Evolutionary conservation across 2,329 filamentous ascomycete species (phyloP).

Genomic region (Aspergillus pseudotamarii): DNA sequence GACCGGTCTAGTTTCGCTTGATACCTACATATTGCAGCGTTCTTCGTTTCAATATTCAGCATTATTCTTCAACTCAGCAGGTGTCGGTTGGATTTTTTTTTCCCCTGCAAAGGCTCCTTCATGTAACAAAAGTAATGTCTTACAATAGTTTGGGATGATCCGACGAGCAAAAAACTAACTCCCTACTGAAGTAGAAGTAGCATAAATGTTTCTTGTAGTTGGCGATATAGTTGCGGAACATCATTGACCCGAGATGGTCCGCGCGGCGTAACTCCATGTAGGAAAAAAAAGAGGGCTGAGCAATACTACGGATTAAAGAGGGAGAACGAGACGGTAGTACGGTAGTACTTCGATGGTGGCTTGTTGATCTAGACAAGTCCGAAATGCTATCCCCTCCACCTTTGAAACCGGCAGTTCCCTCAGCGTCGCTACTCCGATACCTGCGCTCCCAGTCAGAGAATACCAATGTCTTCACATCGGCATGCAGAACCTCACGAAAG

Average conservation of each 20-base stretch:
- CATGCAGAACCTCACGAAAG: constrained; percentile 24
- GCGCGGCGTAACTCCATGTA: constrained; percentile 9
- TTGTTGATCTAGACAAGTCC: constrained; percentile 14
- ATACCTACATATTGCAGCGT: constrained; percentile 19
- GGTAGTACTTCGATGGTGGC: constrained; percentile 10
- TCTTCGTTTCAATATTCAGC: constrained; percentile 10
- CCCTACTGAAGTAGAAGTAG: background rate
- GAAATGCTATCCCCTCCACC: constrained; percentile 43
- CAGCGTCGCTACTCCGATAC: constrained; percentile 67
- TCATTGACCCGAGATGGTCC: constrained; percentile 12
- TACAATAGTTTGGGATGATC: background rate
- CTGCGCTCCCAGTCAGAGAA: constrained; percentile 70
- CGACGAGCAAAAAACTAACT: background rate
- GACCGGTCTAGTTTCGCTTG: constrained; percentile 17
- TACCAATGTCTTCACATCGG: constrained; percentile 52
- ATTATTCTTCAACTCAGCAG: constrained; percentile 1
- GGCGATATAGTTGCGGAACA: constrained; percentile 14
- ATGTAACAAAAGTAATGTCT: background rate
- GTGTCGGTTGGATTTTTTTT: background rate
- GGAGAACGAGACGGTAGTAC: constrained; percentile 3
- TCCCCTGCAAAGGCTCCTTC: background rate
- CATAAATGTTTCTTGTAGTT: background rate
- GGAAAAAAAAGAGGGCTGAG: constrained; percentile 11
- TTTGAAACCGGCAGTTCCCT: constrained; percentile 50
- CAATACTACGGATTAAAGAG: background rate